These are phyloP conservation scores for Hypocreales sp. DNA, from an alignment of 2,329 filamentous ascomycete species.

Conservation along the genomic window DNA sequence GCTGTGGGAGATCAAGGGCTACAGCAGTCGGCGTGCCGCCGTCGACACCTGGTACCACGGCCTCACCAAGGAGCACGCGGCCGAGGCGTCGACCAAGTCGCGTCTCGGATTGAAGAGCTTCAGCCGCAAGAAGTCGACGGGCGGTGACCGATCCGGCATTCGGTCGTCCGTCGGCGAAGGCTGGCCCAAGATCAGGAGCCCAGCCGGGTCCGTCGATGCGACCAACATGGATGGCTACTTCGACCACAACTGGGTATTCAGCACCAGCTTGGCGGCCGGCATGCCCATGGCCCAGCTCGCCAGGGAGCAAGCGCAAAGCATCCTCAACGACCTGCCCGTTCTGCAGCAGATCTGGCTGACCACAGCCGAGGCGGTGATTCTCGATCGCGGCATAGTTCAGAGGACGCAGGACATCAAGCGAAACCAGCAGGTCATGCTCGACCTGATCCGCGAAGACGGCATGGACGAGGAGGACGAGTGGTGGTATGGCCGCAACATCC, in stretches of 20 bases:
- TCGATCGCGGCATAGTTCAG: constrained; percentile 42
- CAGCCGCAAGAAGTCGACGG: constrained; percentile 40
- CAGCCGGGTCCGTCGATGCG: constrained; percentile 15
- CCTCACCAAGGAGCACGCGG: constrained; percentile 25
- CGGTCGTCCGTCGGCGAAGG: constrained; percentile 11
- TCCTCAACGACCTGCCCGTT: constrained; percentile 40
- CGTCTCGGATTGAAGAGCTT: constrained; percentile 36
- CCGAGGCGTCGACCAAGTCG: constrained; percentile 28
- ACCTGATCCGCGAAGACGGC: constrained; percentile 48
- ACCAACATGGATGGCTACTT: constrained; percentile 10
- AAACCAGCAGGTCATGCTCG: constrained; percentile 45
- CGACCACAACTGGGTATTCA: constrained; percentile 32
- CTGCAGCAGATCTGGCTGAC: constrained; percentile 47
- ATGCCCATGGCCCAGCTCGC: constrained; percentile 43
- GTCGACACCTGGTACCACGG: constrained; percentile 45
- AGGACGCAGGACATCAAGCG: constrained; percentile 45
- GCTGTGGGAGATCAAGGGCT: constrained; percentile 52
- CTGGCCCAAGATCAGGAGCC: constrained; percentile 9
- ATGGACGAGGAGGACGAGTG: constrained; percentile 45
- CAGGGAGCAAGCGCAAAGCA: constrained; percentile 30
- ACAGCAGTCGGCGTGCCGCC: constrained; percentile 40
- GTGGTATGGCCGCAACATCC: constrained; percentile 38
- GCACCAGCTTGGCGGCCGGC: constrained; percentile 43
- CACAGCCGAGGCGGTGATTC: constrained; percentile 46
- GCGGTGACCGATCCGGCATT: constrained; percentile 8